Evolutionary conservation across 176 grass and related monocot species (phyloP).

Genomic region (Stipa capillata): DNA sequence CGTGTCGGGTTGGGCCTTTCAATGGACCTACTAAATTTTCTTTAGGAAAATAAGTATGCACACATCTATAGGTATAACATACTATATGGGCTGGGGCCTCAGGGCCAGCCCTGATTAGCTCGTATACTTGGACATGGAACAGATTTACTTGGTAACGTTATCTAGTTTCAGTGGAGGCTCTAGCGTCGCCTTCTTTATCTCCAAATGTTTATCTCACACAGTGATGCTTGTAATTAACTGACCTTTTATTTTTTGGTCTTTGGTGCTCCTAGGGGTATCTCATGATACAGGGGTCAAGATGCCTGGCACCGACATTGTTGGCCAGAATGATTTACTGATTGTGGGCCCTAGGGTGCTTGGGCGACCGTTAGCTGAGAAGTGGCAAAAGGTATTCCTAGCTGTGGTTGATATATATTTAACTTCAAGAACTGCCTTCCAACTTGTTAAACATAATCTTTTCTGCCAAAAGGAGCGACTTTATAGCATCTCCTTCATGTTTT

Average conservation of each 20-base stretch:
- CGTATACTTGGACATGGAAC: background rate
- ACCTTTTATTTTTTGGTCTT: background rate
- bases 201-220: background rate
- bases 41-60: too few species aligned
- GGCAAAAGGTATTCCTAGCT: slow-evolving; percentile 48
- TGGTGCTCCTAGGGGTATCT: slow-evolving; percentile 11
- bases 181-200: background rate
- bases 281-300: slow-evolving; percentile 16
- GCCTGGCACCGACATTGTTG: slow-evolving; percentile 20
- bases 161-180: background rate
- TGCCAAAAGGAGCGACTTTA: background rate
- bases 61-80: too few species aligned
- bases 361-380: slow-evolving; percentile 65
- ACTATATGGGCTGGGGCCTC: too few species aligned
- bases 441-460: background rate
- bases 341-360: slow-evolving; percentile 88
- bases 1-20: too few species aligned
- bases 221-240: background rate
- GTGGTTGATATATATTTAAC: background rate
- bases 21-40: too few species aligned
- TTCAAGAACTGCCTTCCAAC: background rate
- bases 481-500: background rate
- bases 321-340: slow-evolving; percentile 69
- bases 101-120: too few species aligned
- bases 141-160: background rate